These are phyloP conservation scores for Scenedesmus sp. DNA, from an alignment of 163 green algal species.

Conservation along the genomic window DNA sequence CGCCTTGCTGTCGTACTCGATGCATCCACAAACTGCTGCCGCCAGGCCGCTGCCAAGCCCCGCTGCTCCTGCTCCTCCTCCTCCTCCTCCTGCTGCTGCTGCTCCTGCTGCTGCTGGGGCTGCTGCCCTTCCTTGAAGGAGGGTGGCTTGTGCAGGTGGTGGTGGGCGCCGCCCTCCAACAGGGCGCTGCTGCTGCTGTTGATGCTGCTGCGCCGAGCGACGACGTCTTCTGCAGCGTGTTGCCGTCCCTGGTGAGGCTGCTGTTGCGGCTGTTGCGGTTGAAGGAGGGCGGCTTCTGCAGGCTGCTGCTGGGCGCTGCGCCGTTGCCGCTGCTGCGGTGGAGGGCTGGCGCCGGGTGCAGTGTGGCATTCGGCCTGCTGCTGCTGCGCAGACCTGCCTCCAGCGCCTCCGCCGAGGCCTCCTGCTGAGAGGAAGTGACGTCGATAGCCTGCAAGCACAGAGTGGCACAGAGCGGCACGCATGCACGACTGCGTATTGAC, in stretches of 20 bases:
- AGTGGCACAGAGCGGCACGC: too few relatives aligned
- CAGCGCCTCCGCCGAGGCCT: too few relatives aligned
- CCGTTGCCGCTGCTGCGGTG: too few relatives aligned
- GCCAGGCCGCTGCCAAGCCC: neutral
- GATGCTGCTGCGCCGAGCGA: neutral
- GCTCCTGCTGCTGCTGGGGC: neutral
- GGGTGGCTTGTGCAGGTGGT: neutral
- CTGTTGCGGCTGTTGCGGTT: neutral
- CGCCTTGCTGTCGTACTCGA: slow-evolving; percentile 15
- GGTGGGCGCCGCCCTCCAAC: too few relatives aligned
- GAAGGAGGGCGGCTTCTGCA: too few relatives aligned
- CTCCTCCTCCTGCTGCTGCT: neutral
- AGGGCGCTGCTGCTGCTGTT: neutral
- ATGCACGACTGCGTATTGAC: too few relatives aligned
- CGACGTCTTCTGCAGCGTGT: neutral
- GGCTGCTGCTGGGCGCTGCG: too few relatives aligned
- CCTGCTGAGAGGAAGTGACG: too few relatives aligned
- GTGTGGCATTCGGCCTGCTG: too few relatives aligned
- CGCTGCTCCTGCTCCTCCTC: neutral
- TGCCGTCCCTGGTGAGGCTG: neutral
- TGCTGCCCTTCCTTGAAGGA: neutral
- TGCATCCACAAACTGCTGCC: slow-evolving; percentile 4
- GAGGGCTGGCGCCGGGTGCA: too few relatives aligned
- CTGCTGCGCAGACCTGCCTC: too few relatives aligned
- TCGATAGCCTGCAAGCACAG: too few relatives aligned